Conservation (phyloP, 2,329 filamentous ascomycete genomes). For the Sclerotiophoma versabilis region DNA sequence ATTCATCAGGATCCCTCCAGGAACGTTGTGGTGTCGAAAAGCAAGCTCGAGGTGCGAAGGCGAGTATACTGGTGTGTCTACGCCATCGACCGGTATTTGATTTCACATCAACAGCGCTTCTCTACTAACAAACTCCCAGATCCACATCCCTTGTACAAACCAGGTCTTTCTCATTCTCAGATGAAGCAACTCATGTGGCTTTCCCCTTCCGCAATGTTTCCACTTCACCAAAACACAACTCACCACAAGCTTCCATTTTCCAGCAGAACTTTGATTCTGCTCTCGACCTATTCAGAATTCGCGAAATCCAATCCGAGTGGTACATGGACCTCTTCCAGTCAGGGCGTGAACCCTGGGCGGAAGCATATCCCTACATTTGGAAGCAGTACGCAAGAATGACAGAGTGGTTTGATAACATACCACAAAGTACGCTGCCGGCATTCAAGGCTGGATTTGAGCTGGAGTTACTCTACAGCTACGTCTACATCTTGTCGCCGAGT, state of each 20-base stretch:
- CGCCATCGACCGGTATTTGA: conserved; percentile 76
- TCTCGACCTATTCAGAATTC: conserved; percentile 79
- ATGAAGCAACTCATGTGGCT: conserved; percentile 84
- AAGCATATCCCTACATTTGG: conserved; percentile 77
- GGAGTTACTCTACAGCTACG: conserved; percentile 88
- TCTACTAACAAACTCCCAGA: conserved; percentile 55
- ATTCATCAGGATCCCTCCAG: conserved; percentile 89
- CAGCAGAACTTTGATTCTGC: conserved; percentile 71
- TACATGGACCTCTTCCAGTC: conserved; percentile 89
- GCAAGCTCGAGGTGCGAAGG: conserved; percentile 77
- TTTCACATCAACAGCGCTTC: conserved; percentile 5
- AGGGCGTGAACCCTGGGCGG: conserved; percentile 70
- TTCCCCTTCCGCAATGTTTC: conserved; percentile 64
- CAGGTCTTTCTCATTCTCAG: conserved; percentile 90
- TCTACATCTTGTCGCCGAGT: conserved; percentile 86
- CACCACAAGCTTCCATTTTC: conserved; percentile 61
- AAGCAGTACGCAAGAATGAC: conserved; percentile 77
- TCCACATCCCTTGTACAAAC: conserved; percentile 89
- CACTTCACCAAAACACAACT: conserved; percentile 51
- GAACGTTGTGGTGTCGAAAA: conserved; percentile 70
- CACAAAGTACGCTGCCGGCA: conserved; percentile 67
- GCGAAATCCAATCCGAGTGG: conserved; percentile 85
- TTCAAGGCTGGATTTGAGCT: conserved; percentile 83
- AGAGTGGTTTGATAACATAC: conserved; percentile 81
- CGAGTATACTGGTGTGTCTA: conserved; percentile 92